Evolutionary conservation across 2,329 filamentous ascomycete genomes (phyloP).

Genomic region (Venturia oleaginea): DNA sequence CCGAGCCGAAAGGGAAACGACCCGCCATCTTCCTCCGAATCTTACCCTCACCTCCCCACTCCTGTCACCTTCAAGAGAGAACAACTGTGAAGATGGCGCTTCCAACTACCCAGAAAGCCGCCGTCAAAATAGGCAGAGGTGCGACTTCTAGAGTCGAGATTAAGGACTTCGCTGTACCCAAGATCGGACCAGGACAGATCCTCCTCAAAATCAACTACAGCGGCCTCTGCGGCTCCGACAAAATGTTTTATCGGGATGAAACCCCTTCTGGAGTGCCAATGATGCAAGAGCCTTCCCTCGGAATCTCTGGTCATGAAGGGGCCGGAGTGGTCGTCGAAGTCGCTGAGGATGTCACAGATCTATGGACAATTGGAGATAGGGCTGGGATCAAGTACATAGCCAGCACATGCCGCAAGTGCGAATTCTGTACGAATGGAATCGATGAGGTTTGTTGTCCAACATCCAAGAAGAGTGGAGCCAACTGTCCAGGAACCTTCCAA

Average conservation of each 20-base stretch:
- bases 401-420: conserved; percentile 72
- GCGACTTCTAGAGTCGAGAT: conserved; percentile 51
- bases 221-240: conserved; percentile 84
- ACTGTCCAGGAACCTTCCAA: conserved; percentile 87
- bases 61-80: too few relatives aligned
- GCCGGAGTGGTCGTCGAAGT: conserved; percentile 75
- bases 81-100: background rate
- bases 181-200: conserved; percentile 80
- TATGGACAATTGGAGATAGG: conserved; percentile 62
- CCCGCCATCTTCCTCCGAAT: background rate
- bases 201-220: conserved; percentile 86
- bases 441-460: conserved; percentile 53
- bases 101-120: conserved; percentile 65
- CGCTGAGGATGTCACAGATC: conserved; percentile 63
- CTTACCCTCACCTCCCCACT: background rate
- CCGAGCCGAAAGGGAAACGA: background rate
- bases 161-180: conserved; percentile 71
- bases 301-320: conserved; percentile 67
- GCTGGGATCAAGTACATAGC: conserved; percentile 85
- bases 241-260: conserved; percentile 74
- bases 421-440: conserved; percentile 53
- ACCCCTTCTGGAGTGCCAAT: conserved; percentile 69
- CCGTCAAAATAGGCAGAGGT: conserved; percentile 76
- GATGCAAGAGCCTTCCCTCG: conserved; percentile 32
- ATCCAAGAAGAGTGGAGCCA: conserved; percentile 75